A percentile compares a stretch with the other conserved stretches of the same genome.
phyloP scores from a whole-genome alignment of 1,284 basidiomycete genomes.

The Agroathelia rolfsii region DNA sequence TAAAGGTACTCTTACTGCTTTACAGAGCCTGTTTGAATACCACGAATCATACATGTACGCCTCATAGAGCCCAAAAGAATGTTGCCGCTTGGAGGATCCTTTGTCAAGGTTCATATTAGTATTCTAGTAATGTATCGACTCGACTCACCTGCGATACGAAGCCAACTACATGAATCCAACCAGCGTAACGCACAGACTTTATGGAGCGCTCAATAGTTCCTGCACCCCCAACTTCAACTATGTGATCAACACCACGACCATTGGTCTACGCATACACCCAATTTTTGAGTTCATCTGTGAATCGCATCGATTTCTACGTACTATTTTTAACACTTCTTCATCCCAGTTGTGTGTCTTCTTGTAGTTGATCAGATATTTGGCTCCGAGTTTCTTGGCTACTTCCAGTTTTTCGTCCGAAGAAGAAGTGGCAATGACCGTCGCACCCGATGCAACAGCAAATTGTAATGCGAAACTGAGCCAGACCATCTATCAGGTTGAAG shows the following conservation, averaged over 20 bases:
- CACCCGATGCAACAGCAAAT: conserved; percentile 23
- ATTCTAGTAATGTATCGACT: no score
- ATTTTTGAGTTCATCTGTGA: neutral
- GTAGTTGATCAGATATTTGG: conserved; percentile 28
- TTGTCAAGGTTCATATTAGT: no score
- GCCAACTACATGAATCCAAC: conserved; percentile 17
- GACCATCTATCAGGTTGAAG: no score
- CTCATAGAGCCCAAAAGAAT: conserved; percentile 7
- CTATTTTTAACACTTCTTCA: conserved; percentile 21
- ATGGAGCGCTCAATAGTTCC: conserved; percentile 12
- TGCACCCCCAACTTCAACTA: conserved; percentile 15
- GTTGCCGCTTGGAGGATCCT: conserved; percentile 3
- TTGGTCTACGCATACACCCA: conserved; percentile 3
- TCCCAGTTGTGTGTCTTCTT: conserved; percentile 21
- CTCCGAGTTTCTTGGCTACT: conserved; percentile 20
- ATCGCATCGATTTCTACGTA: neutral
- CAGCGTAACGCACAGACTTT: conserved; percentile 8
- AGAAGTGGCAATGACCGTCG: conserved; percentile 23
- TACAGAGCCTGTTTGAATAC: conserved; percentile 16
- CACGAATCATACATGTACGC: conserved; percentile 11
- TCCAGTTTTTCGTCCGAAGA: conserved; percentile 20
- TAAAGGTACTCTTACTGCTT: conserved; percentile 11
- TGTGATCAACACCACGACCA: conserved; percentile 11
- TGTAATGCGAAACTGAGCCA: conserved; percentile 19
- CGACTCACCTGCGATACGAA: conserved; percentile 10